Conservation (phyloP, 1,284 basidiomycete species). For the Inonotus hispidus region DNA sequence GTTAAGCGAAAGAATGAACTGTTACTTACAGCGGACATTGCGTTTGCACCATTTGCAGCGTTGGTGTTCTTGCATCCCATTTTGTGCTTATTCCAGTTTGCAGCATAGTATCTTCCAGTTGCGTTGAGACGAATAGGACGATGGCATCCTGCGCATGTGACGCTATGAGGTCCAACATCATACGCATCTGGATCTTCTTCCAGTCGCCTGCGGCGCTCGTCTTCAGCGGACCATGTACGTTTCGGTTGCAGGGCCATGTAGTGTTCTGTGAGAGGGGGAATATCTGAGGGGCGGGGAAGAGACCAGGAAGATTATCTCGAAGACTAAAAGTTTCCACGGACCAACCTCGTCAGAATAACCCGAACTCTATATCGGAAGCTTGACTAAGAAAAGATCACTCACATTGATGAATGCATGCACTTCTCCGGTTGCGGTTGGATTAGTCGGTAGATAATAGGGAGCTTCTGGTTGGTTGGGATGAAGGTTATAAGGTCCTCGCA, state of each 20-base stretch:
- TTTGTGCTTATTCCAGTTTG: constrained; percentile 20
- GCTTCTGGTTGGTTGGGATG: constrained; percentile 4
- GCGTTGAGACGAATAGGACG: constrained; percentile 19
- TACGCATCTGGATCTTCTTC: constrained; percentile 20
- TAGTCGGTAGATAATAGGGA: constrained; percentile 10
- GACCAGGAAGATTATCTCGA: not conserved
- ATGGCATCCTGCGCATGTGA: constrained; percentile 18
- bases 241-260: constrained; percentile 15
- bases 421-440: constrained; percentile 13
- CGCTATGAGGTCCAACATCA: constrained; percentile 16
- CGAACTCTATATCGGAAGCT: not conserved
- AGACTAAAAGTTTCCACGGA: not conserved
- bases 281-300: not conserved
- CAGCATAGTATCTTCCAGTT: constrained; percentile 18
- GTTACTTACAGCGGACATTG: constrained; percentile 10
- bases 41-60: constrained; percentile 8
- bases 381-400: not conserved
- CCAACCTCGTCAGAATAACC: not conserved
- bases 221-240: constrained; percentile 19
- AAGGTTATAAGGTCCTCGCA: constrained; percentile 5
- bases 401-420: constrained; percentile 9
- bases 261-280: constrained; percentile 1
- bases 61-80: constrained; percentile 20
- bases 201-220: constrained; percentile 14
- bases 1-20: not conserved